phyloP scores from a whole-genome alignment of 2,329 filamentous ascomycete species.

The Ophiostoma fasciatum region DNA sequence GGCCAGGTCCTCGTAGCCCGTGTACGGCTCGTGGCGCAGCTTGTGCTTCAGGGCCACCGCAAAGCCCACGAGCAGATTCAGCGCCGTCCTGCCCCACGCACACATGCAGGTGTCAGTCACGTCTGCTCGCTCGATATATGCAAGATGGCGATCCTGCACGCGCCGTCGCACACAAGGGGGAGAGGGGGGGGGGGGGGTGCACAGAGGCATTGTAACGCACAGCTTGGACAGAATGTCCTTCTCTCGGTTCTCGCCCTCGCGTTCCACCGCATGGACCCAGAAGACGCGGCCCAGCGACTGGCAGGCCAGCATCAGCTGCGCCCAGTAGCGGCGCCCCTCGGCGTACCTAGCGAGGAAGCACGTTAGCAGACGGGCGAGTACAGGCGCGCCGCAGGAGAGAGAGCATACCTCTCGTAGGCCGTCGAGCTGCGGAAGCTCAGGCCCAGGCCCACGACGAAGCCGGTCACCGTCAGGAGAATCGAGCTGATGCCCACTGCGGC shows the following conservation, averaged over 20 bases:
- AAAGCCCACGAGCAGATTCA: slow-evolving; percentile 57
- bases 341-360: slow-evolving; percentile 21
- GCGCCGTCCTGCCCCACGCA: slow-evolving; percentile 28
- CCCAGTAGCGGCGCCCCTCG: slow-evolving; percentile 42
- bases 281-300: slow-evolving; percentile 61
- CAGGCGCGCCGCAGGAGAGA: not conserved
- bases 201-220: slow-evolving; percentile 10
- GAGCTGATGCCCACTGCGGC: slow-evolving; percentile 37
- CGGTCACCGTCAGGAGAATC: slow-evolving; percentile 68
- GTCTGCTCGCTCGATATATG: not conserved
- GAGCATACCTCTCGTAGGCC: slow-evolving; percentile 52
- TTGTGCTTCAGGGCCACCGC: slow-evolving; percentile 56
- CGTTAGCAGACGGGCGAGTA: not conserved
- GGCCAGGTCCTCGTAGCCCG: slow-evolving; percentile 51
- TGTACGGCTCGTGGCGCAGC: slow-evolving; percentile 58
- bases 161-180: not conserved
- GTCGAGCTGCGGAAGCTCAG: slow-evolving; percentile 66
- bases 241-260: slow-evolving; percentile 41
- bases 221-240: slow-evolving; percentile 53
- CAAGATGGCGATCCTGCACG: slow-evolving; percentile 4
- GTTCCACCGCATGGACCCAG: slow-evolving; percentile 62
- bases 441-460: slow-evolving; percentile 69
- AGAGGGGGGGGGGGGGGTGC: not conserved
- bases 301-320: slow-evolving; percentile 43
- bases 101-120: slow-evolving; percentile 5